Base-by-base conservation (phyloP, 768 basidiomycete species). In the Phlebiopsis gigantea region DNA sequence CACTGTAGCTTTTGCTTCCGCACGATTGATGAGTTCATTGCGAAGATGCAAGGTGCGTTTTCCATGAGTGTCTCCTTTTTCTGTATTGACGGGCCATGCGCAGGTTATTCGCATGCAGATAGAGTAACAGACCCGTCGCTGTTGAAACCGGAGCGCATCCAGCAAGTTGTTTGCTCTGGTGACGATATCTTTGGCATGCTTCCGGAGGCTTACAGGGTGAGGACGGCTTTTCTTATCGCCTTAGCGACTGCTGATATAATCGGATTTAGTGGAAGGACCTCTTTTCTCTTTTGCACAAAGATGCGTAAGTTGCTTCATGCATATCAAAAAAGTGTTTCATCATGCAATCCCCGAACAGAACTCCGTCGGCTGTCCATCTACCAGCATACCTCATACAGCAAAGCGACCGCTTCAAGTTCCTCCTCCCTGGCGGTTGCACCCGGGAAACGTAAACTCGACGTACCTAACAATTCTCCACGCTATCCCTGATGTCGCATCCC, bases 1-100 rank as follows among this genome's bases (percentile, higher is more conserved):
- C 83, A 86, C 62, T 85, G 83, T 70, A 81, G 80, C 56, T 85
- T 80, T 70, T 85, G 84, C 68, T 87, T 85, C 75, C 73, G 78
- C 44, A 77, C 78, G 12, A 72, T 85, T 48, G 67, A 74, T 7
- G 83, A 87, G 65, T 84, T 82, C 60, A 69, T 75, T 25, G 72
- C 77, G 63, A 84, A 84, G 70, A 83, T 84, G 81, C 53, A 58
- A 39, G 67, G 46, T 46, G 46, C 46, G 46, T 45, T 19, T 39
- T 8, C 4, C 34, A 39, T 17, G 8, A 39, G 17, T 45, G 44
- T 19, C 10, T 9, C 3, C 21, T 12, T 45, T 6, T 22, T 24
- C 2, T 25, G 21, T 26, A 24, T 24, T 5, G 24, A 10, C 14
- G 1, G 19, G 24, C 19, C 2, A 46, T 26, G 19, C 24, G 8